Base-by-base conservation (phyloP, 495 filamentous ascomycete species). In the Venustampulla echinocandica region DNA sequence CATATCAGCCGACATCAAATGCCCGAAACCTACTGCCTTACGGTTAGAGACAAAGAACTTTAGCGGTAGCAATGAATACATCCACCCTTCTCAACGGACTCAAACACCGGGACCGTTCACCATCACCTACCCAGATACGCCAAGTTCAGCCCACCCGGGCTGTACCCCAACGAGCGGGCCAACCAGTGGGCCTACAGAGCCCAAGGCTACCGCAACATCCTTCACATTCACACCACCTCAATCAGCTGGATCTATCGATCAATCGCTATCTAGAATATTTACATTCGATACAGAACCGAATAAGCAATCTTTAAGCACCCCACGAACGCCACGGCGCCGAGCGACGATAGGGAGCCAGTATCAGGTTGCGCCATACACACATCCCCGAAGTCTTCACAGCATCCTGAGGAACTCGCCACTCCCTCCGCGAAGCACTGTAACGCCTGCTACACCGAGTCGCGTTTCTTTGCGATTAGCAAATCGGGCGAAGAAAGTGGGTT, bases 371-470 rank as follows among this genome's bases (percentile, higher is more conserved):
- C 80, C 84, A 13, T 88, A 88, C 61, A 80, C 74, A 32, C 75
- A 77, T 10, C 77, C 82, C 2, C 70, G 79, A 14, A 74, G 74
- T 5, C 70, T 86, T 5, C 78, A 75, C 50, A 84, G 81, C 61
- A 89, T 89, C 61, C 69, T 89, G 23, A 80, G 82, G 58, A 89
- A 89, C 67, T 86, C 82, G 7, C 83, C 82, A 1, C 59, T 81
- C 10, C 74, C 73, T 50, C 77, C 64, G 25, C 58, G 62, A 10
- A 69, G 47, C 46, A 61, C 66, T 4, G 54, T 46, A 30, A 69
- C 71, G 23, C 72, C 73, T 10, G 58, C 58, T 10, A 72, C 74
- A 0, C 68, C 69, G 10, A 62, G 60, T 38, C 63, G 72, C 25
- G 64, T 68, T 25, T 75, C 74, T 11, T 48, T 62, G 17, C 66